Evolutionary conservation across 176 grass and related monocot genomes (phyloP).

Genomic region (Triticum timopheevii): DNA sequence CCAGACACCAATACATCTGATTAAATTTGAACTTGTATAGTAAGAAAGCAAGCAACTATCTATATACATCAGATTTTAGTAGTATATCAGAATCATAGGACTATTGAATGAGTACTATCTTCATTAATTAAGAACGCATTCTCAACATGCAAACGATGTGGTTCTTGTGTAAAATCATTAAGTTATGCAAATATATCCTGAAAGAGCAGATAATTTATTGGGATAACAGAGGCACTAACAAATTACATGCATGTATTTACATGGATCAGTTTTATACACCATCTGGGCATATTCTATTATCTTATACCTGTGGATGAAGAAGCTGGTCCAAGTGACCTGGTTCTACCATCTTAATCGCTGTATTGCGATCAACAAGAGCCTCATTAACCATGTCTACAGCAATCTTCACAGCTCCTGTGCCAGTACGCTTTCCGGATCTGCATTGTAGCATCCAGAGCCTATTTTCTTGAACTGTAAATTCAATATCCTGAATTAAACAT

Average conservation of each 20-base stretch:
- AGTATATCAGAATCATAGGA: background rate
- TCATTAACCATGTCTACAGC: slow-evolving; percentile 91
- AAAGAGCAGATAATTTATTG: background rate
- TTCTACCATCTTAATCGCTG: slow-evolving; percentile 93
- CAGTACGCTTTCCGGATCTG: slow-evolving; percentile 89
- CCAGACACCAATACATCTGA: background rate
- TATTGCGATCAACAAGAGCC: slow-evolving; percentile 58
- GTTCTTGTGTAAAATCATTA: background rate
- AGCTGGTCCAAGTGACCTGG: slow-evolving; percentile 93
- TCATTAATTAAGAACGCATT: background rate
- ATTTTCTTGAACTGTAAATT: slow-evolving; percentile 96
- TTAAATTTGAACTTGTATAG: background rate
- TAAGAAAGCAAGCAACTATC: background rate
- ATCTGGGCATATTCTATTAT: background rate
- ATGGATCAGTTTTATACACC: slow-evolving; percentile 1
- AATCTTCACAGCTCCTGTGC: slow-evolving; percentile 84
- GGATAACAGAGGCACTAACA: background rate
- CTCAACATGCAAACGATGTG: background rate
- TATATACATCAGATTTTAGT: slow-evolving; percentile 7
- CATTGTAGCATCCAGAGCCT: slow-evolving; percentile 99
- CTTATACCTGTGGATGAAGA: slow-evolving; percentile 95
- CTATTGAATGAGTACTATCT: background rate
- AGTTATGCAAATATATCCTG: background rate
- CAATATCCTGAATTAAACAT: slow-evolving; percentile 70
- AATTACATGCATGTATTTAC: background rate